phyloP scores from a whole-genome alignment of 2,329 filamentous ascomycete species.

The Nothophaeocryptopus gaeumannii region DNA sequence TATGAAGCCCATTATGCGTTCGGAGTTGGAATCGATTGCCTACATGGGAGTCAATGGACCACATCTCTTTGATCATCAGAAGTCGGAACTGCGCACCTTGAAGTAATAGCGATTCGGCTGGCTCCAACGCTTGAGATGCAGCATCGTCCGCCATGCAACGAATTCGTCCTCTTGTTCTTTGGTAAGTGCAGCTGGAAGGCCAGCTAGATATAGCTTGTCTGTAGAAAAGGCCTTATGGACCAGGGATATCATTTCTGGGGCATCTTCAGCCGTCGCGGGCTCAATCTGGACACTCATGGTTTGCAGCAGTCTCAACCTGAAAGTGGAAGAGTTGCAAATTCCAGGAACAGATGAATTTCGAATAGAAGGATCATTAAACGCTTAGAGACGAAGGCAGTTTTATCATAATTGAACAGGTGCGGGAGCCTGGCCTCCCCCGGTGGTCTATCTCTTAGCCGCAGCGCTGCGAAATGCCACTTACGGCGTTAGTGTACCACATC shows the following conservation, averaged over 20 bases:
- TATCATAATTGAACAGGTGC: no score
- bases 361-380: no score
- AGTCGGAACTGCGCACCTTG: neutral
- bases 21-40: neutral
- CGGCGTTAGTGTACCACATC: no score
- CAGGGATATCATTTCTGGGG: neutral
- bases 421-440: no score
- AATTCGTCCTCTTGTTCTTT: neutral
- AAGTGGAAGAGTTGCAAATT: no score
- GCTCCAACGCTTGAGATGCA: neutral
- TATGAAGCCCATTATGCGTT: neutral
- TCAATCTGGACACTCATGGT: neutral
- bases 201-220: conserved; percentile 1
- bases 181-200: neutral
- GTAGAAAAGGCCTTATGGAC: conserved; percentile 2
- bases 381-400: no score
- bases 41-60: neutral
- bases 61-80: neutral
- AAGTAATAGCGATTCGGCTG: neutral
- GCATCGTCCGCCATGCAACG: conserved; percentile 1
- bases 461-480: no score
- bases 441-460: no score
- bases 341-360: no score
- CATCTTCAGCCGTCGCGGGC: neutral
- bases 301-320: neutral